Percentiles rank a stretch among this genome's conserved stretches.
These are phyloP conservation scores for Globisporangium ultimum DNA, from an alignment of 352 stramenopile species.

Conservation along the genomic window DNA sequence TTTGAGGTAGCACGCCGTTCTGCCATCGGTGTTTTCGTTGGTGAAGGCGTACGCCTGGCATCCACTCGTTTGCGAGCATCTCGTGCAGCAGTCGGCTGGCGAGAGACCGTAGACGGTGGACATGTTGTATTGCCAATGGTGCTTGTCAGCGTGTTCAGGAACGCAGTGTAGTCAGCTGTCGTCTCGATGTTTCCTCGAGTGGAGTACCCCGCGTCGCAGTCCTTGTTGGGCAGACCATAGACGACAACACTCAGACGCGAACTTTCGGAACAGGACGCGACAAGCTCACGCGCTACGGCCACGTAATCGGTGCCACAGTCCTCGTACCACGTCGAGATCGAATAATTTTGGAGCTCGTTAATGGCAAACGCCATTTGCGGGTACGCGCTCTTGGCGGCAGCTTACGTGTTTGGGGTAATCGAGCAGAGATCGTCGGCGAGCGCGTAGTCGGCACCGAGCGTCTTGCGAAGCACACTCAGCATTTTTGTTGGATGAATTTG, in stretches of 20 bases:
- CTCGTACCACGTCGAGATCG: too few species aligned
- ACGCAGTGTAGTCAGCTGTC: constrained; percentile 41
- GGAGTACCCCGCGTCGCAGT: constrained; percentile 58
- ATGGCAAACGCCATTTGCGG: too few species aligned
- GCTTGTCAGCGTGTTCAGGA: constrained; percentile 34
- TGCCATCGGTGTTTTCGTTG: too few species aligned
- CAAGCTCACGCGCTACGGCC: neutral
- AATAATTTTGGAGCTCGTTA: too few species aligned
- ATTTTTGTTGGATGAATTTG: too few species aligned
- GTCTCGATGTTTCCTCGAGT: constrained; percentile 30
- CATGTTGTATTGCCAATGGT: constrained; percentile 22
- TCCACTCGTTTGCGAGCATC: neutral
- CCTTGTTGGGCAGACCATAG: constrained; percentile 66
- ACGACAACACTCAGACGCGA: constrained; percentile 51
- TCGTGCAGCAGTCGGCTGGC: neutral
- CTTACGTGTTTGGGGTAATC: too few species aligned
- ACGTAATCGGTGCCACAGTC: neutral
- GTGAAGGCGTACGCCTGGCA: too few species aligned
- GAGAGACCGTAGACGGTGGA: neutral
- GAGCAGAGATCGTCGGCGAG: too few species aligned
- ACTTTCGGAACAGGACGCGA: neutral
- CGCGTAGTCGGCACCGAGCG: too few species aligned
- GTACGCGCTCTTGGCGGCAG: too few species aligned
- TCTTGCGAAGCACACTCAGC: too few species aligned
- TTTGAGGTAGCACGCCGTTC: too few species aligned